Conservation (phyloP, 2,329 filamentous ascomycete genomes). For the Chaetomium strumarium region DNA sequence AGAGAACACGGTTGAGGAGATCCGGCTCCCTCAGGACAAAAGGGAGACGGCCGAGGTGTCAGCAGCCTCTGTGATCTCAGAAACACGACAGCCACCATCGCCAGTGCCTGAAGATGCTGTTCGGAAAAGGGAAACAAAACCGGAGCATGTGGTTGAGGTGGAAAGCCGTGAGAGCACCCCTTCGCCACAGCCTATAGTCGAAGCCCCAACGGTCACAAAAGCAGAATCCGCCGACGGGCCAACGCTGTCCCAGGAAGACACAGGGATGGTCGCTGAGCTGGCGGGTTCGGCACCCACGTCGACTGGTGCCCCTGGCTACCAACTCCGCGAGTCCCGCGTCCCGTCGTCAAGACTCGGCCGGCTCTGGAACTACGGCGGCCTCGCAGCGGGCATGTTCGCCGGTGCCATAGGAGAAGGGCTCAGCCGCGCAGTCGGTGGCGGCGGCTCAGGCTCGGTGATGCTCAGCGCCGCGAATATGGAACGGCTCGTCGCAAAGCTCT, state of each 20-base stretch:
- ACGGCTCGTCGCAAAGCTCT: slow-evolving; percentile 83
- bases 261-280: slow-evolving; percentile 22
- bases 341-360: slow-evolving; percentile 81
- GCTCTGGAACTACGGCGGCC: slow-evolving; percentile 89
- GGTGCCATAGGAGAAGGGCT: slow-evolving; percentile 83
- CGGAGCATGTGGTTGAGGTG: not conserved
- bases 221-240: not conserved
- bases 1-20: not conserved
- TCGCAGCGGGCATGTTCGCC: slow-evolving; percentile 92
- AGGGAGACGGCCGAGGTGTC: not conserved
- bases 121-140: not conserved
- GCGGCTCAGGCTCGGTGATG: slow-evolving; percentile 68
- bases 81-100: not conserved
- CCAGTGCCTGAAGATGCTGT: not conserved
- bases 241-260: slow-evolving; percentile 25
- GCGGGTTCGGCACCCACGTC: slow-evolving; percentile 6
- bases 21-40: not conserved
- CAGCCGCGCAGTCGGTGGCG: slow-evolving; percentile 68
- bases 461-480: slow-evolving; percentile 90
- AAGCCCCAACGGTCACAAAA: not conserved
- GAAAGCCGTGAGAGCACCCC: not conserved
- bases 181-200: not conserved
- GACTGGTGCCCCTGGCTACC: slow-evolving; percentile 43
- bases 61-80: not conserved
- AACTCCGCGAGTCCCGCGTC: slow-evolving; percentile 82